A percentile compares a stretch with the other conserved stretches of the same genome.
Conservation (phyloP, 176 grass and related monocot species). For the Calamus simplicifolius region DNA sequence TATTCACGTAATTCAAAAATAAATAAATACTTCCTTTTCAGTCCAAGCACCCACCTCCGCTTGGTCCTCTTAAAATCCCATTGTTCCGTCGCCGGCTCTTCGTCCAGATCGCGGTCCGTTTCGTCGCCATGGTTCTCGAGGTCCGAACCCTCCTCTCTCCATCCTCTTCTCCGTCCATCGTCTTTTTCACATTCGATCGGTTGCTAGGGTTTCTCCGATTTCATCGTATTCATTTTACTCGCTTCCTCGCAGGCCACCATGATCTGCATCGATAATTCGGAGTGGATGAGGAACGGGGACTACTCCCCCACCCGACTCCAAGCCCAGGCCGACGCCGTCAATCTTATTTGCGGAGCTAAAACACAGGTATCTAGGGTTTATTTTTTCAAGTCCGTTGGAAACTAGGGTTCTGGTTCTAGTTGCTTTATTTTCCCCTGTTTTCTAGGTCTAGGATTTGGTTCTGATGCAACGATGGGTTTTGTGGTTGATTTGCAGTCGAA, state of each 20-base stretch:
- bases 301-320: slow-evolving; percentile 80
- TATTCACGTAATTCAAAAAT: too few relatives aligned
- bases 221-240: background rate
- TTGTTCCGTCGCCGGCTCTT: too few relatives aligned
- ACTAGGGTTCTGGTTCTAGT: slow-evolving; percentile 28
- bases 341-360: slow-evolving; percentile 96
- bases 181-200: background rate
- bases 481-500: slow-evolving; percentile 51
- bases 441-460: background rate
- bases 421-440: slow-evolving; percentile 15
- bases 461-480: background rate
- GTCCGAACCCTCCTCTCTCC: too few relatives aligned
- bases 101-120: too few relatives aligned
- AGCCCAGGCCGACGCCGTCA: slow-evolving; percentile 86
- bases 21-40: too few relatives aligned
- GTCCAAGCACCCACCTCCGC: too few relatives aligned
- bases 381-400: too few relatives aligned
- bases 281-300: slow-evolving; percentile 99
- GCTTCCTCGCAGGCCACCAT: slow-evolving; percentile 75
- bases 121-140: too few relatives aligned
- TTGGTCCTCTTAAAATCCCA: too few relatives aligned
- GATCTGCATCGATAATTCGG: slow-evolving; percentile 98
- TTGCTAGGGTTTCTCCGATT: background rate
- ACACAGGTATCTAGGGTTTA: slow-evolving; percentile 42
- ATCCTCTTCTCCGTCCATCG: background rate